Evolutionary conservation across 257 asterid genomes (phyloP).

Genomic region (Eucommia ulmoides): DNA sequence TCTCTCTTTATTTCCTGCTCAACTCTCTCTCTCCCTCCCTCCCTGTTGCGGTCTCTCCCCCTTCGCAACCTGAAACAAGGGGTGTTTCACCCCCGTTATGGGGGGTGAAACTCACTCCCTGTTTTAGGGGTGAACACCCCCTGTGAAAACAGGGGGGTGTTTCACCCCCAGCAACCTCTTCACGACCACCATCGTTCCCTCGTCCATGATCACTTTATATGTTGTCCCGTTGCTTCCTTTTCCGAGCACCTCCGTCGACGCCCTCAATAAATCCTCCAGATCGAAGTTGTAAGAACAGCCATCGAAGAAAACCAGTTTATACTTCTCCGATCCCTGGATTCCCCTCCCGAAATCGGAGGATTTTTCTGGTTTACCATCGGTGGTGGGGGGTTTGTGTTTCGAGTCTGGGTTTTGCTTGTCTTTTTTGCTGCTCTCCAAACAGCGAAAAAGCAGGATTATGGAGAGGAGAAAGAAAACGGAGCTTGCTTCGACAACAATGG

Average conservation of each 20-base stretch:
- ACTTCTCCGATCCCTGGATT: conserved; percentile 76
- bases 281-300: conserved; percentile 61
- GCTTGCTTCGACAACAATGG: conserved; percentile 34
- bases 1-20: no score
- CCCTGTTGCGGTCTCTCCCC: no score
- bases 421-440: conserved; percentile 50
- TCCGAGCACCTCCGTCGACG: conserved; percentile 96
- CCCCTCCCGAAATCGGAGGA: conserved; percentile 93
- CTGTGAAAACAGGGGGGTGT: no score
- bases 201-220: conserved; percentile 77
- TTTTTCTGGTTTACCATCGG: conserved; percentile 46
- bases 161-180: no score
- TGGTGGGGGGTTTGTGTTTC: conserved; percentile 43
- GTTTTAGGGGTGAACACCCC: no score
- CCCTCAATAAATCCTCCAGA: conserved; percentile 84
- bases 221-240: conserved; percentile 88
- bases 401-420: conserved; percentile 16
- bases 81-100: no score
- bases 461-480: conserved; percentile 21
- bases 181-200: conserved; percentile 63
- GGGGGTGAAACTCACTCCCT: no score
- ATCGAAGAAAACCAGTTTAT: conserved; percentile 65
- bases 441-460: conserved; percentile 23
- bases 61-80: no score
- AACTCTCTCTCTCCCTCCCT: no score